Base-by-base conservation (phyloP, 1,284 basidiomycete species). In the Porodaedalea pini region DNA sequence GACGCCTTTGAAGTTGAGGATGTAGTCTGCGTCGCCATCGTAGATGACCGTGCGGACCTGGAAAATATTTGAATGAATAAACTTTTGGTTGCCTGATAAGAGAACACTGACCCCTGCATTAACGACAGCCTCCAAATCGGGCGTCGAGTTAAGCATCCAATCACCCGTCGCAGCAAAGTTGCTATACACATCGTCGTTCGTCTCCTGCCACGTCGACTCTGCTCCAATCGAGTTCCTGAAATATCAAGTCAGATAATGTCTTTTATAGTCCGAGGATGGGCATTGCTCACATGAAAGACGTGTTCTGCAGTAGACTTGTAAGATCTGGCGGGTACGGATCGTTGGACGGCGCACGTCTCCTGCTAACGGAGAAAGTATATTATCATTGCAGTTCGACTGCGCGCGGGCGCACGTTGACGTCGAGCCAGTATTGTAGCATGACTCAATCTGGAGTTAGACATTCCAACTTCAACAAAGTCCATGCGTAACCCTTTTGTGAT, bases 101-200 rank as follows among this genome's bases (percentile, higher is more conserved):
- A n/a, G 5, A 43, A 6, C 7, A 60, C 78, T 63, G 60, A 84
- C 82, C 4, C 82, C 82, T 44, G 82, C 75, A 59, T 85, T 74
- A 62, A 86, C 81, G 4, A 85, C 81, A 23, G 71, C 74, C 67
- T 85, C 82, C 19, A 85, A 69, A 59, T 79, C 64, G 1, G 78
- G 80, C 11, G 75, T 67, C 7, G 79, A 80, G 65, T 78, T 83
- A 45, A 77, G 72, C 82, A 85, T 84, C 82, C 82, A 85, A 58
- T 86, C 83, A 29, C 82, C 83, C 11, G 81, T 82, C 7, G 64
- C 61, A 2, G 79, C 78, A 61, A 86, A 85, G 63, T 84, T 82
- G 56, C 63, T 63, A 63, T 82, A 84, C 2, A 85, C 77, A 4
- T 71, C 61, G 31, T 65, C 45, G 65, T 75, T 83, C 1, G 74